Evolutionary conservation across 768 basidiomycete genomes (phyloP).

Genomic region (Termitomyces heimii): DNA sequence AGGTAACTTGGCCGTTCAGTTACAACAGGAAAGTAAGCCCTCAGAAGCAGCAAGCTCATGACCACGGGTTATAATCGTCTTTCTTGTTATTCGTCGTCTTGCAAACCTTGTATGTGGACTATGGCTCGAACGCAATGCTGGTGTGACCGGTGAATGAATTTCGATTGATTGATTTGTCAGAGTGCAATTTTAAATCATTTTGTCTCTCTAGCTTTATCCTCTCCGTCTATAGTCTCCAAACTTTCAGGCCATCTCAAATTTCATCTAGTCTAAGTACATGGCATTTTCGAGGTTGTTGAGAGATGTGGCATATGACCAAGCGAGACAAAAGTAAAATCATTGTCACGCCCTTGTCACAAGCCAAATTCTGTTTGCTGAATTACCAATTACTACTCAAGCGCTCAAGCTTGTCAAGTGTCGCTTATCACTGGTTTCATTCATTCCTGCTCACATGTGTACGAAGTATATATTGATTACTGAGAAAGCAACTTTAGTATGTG

Average conservation of each 20-base stretch:
- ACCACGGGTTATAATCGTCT: background rate
- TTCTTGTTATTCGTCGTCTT: background rate
- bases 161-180: background rate
- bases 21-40: constrained; percentile 20
- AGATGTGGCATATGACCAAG: background rate
- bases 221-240: background rate
- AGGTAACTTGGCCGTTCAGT: constrained; percentile 4
- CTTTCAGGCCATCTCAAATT: background rate
- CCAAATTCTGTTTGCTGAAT: background rate
- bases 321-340: background rate
- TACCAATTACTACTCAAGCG: too few relatives aligned
- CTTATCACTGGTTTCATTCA: background rate
- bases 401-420: too few relatives aligned
- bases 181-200: background rate
- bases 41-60: constrained; percentile 16
- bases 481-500: background rate
- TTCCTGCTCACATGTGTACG: too few relatives aligned
- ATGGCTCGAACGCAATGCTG: background rate
- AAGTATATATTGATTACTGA: background rate
- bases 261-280: background rate
- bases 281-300: background rate
- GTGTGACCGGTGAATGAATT: background rate
- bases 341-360: background rate
- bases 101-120: background rate
- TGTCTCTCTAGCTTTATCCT: background rate